Evolutionary conservation across 2,329 filamentous ascomycete genomes (phyloP).

Genomic region (Domatiomyces catenatus): DNA sequence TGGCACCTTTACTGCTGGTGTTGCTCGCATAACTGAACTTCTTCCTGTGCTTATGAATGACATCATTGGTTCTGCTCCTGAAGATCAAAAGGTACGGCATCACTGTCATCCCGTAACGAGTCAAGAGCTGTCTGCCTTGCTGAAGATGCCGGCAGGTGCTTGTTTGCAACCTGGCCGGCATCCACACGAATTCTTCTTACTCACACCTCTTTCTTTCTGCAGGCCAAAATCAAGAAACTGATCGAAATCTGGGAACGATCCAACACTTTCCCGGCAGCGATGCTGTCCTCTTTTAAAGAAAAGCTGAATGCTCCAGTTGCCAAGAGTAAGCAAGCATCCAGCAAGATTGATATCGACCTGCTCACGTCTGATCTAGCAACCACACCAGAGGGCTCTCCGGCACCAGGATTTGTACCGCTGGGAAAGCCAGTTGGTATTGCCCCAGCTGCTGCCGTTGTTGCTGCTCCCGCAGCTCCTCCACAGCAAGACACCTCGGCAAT

Average conservation of each 20-base stretch:
- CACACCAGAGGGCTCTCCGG: conserved; percentile 46
- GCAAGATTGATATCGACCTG: background rate
- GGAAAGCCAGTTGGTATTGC: conserved; percentile 19
- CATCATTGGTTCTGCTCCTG: conserved; percentile 71
- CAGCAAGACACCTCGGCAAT: conserved; percentile 49
- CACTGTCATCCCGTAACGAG: conserved; percentile 2
- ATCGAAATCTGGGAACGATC: conserved; percentile 97
- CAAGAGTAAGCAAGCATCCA: conserved; percentile 28
- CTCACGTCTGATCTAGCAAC: conserved; percentile 46
- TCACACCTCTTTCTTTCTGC: conserved; percentile 39
- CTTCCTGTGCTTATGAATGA: conserved; percentile 91
- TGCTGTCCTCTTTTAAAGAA: conserved; percentile 72
- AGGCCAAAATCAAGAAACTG: conserved; percentile 92
- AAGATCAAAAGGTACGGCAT: conserved; percentile 83
- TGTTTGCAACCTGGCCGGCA: conserved; percentile 1
- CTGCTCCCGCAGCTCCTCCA: conserved; percentile 17
- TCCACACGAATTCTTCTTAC: conserved; percentile 17
- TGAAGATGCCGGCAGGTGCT: background rate
- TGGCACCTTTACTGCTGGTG: conserved; percentile 86
- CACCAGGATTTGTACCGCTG: conserved; percentile 28
- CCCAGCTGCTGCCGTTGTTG: conserved; percentile 4
- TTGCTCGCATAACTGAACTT: conserved; percentile 90
- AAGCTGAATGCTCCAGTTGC: conserved; percentile 57
- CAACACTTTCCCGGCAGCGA: conserved; percentile 66
- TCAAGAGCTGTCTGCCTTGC: background rate